Percentiles rank a stretch among this genome's conserved stretches.
phyloP scores from a whole-genome alignment of 2,329 filamentous ascomycete species.

The Dothistroma septosporum region DNA sequence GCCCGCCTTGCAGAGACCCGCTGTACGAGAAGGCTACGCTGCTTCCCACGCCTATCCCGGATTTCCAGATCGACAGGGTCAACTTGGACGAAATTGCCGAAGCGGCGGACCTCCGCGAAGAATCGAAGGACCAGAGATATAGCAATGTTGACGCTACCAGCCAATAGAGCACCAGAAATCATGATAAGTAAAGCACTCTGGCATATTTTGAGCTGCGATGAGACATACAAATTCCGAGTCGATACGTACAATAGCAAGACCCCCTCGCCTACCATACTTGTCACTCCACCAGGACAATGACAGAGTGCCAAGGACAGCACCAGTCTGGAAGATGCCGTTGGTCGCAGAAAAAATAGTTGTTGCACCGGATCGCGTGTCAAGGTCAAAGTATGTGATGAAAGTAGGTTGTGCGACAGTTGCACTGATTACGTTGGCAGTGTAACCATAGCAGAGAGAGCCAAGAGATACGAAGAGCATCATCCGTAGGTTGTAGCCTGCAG shows the following conservation, averaged over 20 bases:
- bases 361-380: slow-evolving; percentile 21
- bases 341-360: slow-evolving; percentile 19
- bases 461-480: slow-evolving; percentile 21
- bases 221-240: no score
- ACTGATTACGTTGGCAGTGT: slow-evolving; percentile 20
- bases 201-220: neutral
- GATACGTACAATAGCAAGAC: slow-evolving; percentile 15
- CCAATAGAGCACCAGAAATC: slow-evolving; percentile 29
- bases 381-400: slow-evolving; percentile 23
- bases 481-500: slow-evolving; percentile 16
- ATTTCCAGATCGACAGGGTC: no score
- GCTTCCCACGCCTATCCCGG: no score
- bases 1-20: neutral
- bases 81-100: no score
- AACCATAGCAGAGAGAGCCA: slow-evolving; percentile 17
- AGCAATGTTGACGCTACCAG: slow-evolving; percentile 23
- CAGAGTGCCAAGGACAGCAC: slow-evolving; percentile 20
- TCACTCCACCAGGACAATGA: slow-evolving; percentile 19
- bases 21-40: neutral
- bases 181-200: slow-evolving; percentile 25
- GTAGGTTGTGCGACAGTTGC: slow-evolving; percentile 22
- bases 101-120: slow-evolving; percentile 25
- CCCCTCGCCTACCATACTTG: slow-evolving; percentile 19
- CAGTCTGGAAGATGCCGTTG: slow-evolving; percentile 25
- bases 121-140: slow-evolving; percentile 34